Conservation (phyloP, 2,329 filamentous ascomycete species). For the Hyphodiscus sp. region DNA sequence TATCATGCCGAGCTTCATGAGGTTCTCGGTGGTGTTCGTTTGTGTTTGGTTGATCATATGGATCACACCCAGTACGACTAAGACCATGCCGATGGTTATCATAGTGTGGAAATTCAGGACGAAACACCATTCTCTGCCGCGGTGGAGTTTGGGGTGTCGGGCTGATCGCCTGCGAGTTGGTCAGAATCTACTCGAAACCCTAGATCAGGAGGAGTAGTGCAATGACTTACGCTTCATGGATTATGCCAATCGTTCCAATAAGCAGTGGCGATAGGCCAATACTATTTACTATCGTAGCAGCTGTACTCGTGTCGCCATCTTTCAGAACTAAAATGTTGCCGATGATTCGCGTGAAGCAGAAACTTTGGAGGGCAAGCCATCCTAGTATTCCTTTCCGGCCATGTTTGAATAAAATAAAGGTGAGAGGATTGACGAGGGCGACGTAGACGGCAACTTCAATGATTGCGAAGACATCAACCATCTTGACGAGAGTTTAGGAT, state of each 20-base stretch:
- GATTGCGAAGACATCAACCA: neutral
- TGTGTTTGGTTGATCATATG: neutral
- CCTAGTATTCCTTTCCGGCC: neutral
- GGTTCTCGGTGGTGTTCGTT: neutral
- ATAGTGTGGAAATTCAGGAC: neutral
- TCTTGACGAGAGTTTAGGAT: neutral
- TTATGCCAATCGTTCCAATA: neutral
- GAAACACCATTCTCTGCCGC: neutral
- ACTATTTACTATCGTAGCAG: neutral
- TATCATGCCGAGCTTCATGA: neutral
- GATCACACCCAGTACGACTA: neutral
- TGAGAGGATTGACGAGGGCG: neutral
- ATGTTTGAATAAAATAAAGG: slow-evolving; percentile 1
- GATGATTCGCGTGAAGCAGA: neutral
- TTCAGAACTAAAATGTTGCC: neutral
- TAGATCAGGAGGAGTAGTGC: neutral
- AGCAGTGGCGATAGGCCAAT: neutral
- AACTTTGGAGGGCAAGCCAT: neutral
- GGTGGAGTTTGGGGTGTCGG: neutral
- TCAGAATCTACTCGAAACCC: neutral
- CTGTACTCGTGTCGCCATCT: neutral
- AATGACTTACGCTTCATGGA: neutral
- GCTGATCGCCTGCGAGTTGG: neutral
- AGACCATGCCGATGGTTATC: neutral
- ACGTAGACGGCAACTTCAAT: neutral